Evolutionary conservation across 73 alveolate species (phyloP), one percentile per base, ranked within the genome.

Genomic region (Stentor roeselii): DNA sequence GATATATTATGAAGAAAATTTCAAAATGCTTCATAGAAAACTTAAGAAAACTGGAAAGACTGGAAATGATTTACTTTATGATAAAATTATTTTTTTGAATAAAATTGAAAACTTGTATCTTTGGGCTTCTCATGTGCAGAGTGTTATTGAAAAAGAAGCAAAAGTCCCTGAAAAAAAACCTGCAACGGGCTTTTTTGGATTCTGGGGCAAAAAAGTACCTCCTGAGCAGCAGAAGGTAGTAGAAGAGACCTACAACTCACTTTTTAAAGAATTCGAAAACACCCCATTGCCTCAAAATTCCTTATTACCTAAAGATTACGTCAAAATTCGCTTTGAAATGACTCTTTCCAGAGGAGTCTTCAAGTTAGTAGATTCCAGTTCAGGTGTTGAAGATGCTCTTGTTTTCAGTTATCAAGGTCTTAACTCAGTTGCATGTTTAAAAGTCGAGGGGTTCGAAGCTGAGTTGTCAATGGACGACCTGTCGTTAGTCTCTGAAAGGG

Each of bases 21-120:
- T 67, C 34, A 67, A 67, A 67, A 67, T 67, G 80, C 80, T 67
- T 1, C 80, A 67, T 67, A n/a, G 80, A 1, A 67, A 67, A 32
- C 80, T 67, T 67, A 67, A 67, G 41, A 67, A 67, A 67, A 67
- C n/a, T 27, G 80, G 80, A 40, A 21, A 21, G 2, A 30, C 21
- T 21, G 80, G 34, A 67, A 34, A 67, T 21, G 41, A 67, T 27
- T 36, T 11, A 1, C 2, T 67, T 27, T 67, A 67, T 34, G 34
- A 67, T 32, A n/a, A 34, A 40, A 67, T 67, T 30, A 67, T 67
- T 21, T 67, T 21, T 1, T 21, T 67, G 0, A 67, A n/a, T 32
- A 67, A 67, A 67, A 21, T 67, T 30, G 80, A 67, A 67, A 32
- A 67, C 41, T 11, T 67, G 21, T 67, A 21, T 21, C 27, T 11